phyloP scores from a whole-genome alignment of 805 yeast genomes.

The Wickerhamomyces ciferrii region DNA sequence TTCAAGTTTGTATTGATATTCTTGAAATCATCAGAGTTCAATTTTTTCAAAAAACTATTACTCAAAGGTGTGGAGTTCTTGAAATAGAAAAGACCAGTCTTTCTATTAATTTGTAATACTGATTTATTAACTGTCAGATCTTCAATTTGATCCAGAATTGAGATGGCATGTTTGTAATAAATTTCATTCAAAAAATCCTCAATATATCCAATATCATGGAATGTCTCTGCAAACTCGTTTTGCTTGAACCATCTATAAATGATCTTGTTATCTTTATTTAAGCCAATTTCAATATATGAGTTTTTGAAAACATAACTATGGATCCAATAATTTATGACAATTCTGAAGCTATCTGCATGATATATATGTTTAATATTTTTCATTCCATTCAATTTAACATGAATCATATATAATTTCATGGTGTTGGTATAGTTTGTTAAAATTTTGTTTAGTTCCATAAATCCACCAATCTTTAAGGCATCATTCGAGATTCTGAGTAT shows the following conservation, averaged over 20 bases:
- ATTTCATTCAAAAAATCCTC: slow-evolving; percentile 32
- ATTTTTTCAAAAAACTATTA: slow-evolving; percentile 15
- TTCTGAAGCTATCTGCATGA: slow-evolving; percentile 45
- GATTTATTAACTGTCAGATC: slow-evolving; percentile 23
- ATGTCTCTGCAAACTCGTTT: slow-evolving; percentile 34
- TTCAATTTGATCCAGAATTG: slow-evolving; percentile 27
- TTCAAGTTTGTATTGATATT: slow-evolving; percentile 18
- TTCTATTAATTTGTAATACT: slow-evolving; percentile 21
- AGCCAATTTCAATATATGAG: slow-evolving; percentile 57
- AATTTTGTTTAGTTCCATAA: slow-evolving; percentile 49
- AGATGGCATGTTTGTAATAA: slow-evolving; percentile 34
- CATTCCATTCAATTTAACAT: slow-evolving; percentile 48
- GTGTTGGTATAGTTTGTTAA: slow-evolving; percentile 57
- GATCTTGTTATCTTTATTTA: slow-evolving; percentile 41
- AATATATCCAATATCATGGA: slow-evolving; percentile 28
- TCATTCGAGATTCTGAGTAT: slow-evolving; percentile 55
- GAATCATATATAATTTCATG: slow-evolving; percentile 56
- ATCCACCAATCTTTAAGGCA: slow-evolving; percentile 38
- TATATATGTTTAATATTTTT: slow-evolving; percentile 54
- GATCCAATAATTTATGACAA: slow-evolving; percentile 64
- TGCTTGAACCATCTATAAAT: slow-evolving; percentile 61
- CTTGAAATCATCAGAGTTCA: slow-evolving; percentile 20
- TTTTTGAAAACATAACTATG: slow-evolving; percentile 39
- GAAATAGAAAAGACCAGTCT: slow-evolving; percentile 35
- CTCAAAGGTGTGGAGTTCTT: slow-evolving; percentile 36